A percentile compares a stretch with the other conserved stretches of the same genome.
phyloP scores from a whole-genome alignment of 805 yeast genomes.

The Candida montana region DNA sequence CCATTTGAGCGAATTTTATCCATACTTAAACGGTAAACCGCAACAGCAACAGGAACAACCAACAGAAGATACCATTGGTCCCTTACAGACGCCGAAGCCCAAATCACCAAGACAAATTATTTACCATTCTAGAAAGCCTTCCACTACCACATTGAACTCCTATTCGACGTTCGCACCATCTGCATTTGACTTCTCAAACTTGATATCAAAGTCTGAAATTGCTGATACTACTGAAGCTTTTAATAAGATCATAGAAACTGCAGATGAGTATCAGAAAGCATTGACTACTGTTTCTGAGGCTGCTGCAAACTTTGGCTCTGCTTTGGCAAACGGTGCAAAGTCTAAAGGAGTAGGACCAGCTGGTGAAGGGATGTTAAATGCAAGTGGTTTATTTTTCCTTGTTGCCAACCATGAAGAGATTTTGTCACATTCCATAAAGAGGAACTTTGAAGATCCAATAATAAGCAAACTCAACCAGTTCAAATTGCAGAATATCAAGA shows the following conservation, averaged over 20 bases:
- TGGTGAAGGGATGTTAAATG: constrained; percentile 60
- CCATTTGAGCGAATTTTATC: constrained; percentile 25
- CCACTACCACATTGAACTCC: constrained; percentile 12
- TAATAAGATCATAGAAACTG: constrained; percentile 41
- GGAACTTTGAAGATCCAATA: constrained; percentile 53
- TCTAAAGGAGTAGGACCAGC: constrained; percentile 56
- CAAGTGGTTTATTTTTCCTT: constrained; percentile 73
- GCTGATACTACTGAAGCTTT: constrained; percentile 43
- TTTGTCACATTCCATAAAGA: constrained; percentile 49
- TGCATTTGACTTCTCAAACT: constrained; percentile 52
- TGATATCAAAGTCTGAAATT: constrained; percentile 58
- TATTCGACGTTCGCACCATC: constrained; percentile 29
- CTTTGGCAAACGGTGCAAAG: constrained; percentile 60
- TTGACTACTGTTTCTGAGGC: constrained; percentile 46
- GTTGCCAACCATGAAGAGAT: constrained; percentile 75
- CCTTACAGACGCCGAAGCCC: background rate
- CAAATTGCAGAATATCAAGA: constrained; percentile 35
- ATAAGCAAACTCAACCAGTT: constrained; percentile 39
- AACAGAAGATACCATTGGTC: background rate
- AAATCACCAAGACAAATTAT: background rate
- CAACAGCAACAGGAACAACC: constrained; percentile 13
- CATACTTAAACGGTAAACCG: constrained; percentile 24
- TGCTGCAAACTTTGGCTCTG: constrained; percentile 65
- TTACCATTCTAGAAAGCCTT: constrained; percentile 1
- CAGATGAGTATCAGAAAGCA: constrained; percentile 42